Percentiles rank a stretch among this genome's conserved stretches.
phyloP scores from a whole-genome alignment of 768 basidiomycete genomes.

The Lentinula guzmanii region DNA sequence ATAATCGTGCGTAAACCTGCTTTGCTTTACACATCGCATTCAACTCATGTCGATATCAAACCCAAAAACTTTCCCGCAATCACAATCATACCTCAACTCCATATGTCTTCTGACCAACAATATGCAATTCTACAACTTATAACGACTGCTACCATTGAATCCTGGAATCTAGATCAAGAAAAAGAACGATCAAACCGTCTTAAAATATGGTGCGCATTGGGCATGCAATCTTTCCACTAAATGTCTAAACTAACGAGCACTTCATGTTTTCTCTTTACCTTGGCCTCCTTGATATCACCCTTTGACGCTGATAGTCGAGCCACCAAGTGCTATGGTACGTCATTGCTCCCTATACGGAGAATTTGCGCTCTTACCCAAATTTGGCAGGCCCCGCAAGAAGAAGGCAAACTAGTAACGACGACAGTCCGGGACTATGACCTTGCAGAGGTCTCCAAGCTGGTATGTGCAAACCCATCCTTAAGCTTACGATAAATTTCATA shows the following conservation, averaged over 20 bases:
- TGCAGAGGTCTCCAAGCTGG: slow-evolving; percentile 75
- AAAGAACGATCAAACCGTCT: slow-evolving; percentile 92
- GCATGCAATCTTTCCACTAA: background rate
- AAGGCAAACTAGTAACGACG: slow-evolving; percentile 77
- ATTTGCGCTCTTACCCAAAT: background rate
- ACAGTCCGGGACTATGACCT: slow-evolving; percentile 95
- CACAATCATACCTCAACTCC: background rate
- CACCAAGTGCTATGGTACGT: slow-evolving; percentile 68
- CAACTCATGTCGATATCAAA: background rate
- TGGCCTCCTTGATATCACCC: background rate
- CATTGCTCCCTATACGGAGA: background rate
- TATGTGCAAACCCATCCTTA: slow-evolving; percentile 24
- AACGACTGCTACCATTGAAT: too few species aligned
- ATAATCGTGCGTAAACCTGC: slow-evolving; percentile 44
- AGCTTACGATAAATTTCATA: background rate
- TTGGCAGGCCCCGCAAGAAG: slow-evolving; percentile 45
- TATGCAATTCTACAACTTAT: too few species aligned
- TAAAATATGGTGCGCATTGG: slow-evolving; percentile 79
- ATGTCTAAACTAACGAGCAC: background rate
- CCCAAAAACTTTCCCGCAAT: background rate
- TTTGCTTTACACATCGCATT: background rate
- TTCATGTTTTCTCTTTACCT: background rate
- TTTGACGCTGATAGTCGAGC: slow-evolving; percentile 54
- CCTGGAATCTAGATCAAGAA: slow-evolving; percentile 62
- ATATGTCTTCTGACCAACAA: background rate